Conservation (phyloP, 768 basidiomycete genomes). For the Trametes villosa region DNA sequence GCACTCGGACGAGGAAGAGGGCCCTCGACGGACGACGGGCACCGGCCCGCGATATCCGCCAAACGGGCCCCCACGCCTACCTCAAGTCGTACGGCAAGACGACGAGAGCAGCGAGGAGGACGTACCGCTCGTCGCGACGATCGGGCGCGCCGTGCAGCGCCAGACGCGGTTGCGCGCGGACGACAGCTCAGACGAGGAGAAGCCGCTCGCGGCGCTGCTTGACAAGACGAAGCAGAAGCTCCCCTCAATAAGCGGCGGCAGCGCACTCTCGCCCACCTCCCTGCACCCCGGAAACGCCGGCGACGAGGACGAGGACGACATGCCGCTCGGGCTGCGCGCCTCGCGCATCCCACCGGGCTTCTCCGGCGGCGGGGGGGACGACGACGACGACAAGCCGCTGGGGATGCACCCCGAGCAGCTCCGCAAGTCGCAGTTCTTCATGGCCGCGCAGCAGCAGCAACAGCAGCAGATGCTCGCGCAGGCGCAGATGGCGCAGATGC, state of each 20-base stretch:
- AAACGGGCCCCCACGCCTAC: slow-evolving; percentile 18
- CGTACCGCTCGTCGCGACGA: slow-evolving; percentile 69
- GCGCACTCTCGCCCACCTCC: slow-evolving; percentile 27
- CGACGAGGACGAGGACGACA: slow-evolving; percentile 66
- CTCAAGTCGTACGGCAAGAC: slow-evolving; percentile 22
- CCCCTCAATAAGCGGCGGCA: slow-evolving; percentile 45
- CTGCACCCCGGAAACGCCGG: slow-evolving; percentile 25
- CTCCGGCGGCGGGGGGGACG: slow-evolving; percentile 36
- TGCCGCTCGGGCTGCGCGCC: slow-evolving; percentile 72
- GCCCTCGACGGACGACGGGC: slow-evolving; percentile 60
- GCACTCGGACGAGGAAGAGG: slow-evolving; percentile 73
- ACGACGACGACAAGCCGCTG: slow-evolving; percentile 75
- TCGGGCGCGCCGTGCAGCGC: slow-evolving; percentile 58
- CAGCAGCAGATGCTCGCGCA: slow-evolving; percentile 75
- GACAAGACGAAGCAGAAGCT: slow-evolving; percentile 49
- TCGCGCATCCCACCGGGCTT: slow-evolving; percentile 59
- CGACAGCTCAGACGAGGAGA: slow-evolving; percentile 64
- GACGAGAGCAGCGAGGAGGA: slow-evolving; percentile 79
- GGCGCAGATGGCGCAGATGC: slow-evolving; percentile 64
- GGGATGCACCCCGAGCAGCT: slow-evolving; percentile 82
- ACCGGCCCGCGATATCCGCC: slow-evolving; percentile 57
- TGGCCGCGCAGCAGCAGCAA: slow-evolving; percentile 58
- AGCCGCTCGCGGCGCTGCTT: slow-evolving; percentile 67
- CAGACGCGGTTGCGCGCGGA: slow-evolving; percentile 37
- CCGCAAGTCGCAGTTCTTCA: slow-evolving; percentile 60